These are phyloP conservation scores for Brassica incana DNA, from an alignment of 345 rosid species.

Conservation along the genomic window DNA sequence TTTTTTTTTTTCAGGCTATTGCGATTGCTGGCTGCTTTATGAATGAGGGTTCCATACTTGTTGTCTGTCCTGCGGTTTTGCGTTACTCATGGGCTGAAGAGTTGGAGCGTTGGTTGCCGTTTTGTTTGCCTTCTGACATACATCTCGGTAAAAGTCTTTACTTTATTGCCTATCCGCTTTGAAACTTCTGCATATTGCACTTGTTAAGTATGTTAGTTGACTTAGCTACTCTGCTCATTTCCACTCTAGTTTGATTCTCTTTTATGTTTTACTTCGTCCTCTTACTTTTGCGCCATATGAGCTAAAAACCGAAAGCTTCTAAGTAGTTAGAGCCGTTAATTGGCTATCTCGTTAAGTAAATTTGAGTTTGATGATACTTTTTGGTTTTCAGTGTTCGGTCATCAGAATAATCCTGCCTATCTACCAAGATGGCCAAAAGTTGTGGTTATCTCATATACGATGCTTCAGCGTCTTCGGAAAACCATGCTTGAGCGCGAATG, in stretches of 20 bases:
- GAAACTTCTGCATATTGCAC: neutral
- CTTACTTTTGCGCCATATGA: neutral
- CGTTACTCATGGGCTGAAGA: slow-evolving; percentile 96
- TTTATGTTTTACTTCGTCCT: neutral
- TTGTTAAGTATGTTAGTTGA: slow-evolving; percentile 7
- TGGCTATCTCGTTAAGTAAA: neutral
- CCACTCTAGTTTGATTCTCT: neutral
- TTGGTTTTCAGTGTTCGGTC: slow-evolving; percentile 75
- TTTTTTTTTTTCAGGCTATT: slow-evolving; percentile 60
- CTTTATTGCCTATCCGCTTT: slow-evolving; percentile 5
- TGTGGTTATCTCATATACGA: slow-evolving; percentile 86
- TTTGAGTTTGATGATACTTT: slow-evolving; percentile 10
- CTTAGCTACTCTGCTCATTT: neutral
- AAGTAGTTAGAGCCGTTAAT: neutral
- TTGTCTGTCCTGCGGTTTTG: slow-evolving; percentile 93
- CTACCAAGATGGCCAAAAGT: slow-evolving; percentile 72
- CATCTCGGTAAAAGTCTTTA: slow-evolving; percentile 65
- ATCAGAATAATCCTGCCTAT: slow-evolving; percentile 68
- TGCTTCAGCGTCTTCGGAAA: slow-evolving; percentile 76
- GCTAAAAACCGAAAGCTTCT: neutral
- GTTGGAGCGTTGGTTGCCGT: slow-evolving; percentile 91
- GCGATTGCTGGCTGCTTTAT: slow-evolving; percentile 88
- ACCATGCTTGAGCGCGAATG: slow-evolving; percentile 75
- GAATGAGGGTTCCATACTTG: slow-evolving; percentile 73
- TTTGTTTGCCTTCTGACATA: slow-evolving; percentile 82